Percentiles rank a stretch among this genome's conserved stretches.
These are phyloP conservation scores for Chaetomiaceae sp. DNA, from an alignment of 2,329 filamentous ascomycete genomes.

Conservation along the genomic window DNA sequence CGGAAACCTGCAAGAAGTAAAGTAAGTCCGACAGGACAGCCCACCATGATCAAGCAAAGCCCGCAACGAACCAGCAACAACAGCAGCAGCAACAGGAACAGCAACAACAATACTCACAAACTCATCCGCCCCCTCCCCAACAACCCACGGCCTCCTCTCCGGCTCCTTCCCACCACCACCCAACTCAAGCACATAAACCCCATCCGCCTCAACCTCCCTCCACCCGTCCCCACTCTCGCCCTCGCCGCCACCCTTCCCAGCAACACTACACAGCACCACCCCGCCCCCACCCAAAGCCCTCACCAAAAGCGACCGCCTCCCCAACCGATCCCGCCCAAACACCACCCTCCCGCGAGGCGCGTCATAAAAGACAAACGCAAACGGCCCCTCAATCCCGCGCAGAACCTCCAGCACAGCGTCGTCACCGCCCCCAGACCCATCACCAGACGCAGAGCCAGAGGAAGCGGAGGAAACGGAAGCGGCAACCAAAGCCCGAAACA, in stretches of 20 bases:
- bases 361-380: constrained; percentile 84
- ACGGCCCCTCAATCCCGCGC: constrained; percentile 69
- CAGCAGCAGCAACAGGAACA: constrained; percentile 16
- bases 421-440: constrained; percentile 15
- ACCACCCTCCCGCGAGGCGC: constrained; percentile 56
- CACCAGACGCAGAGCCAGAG: constrained; percentile 18
- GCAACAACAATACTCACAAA: constrained; percentile 39
- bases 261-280: constrained; percentile 67
- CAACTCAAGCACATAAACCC: constrained; percentile 67
- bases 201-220: constrained; percentile 79
- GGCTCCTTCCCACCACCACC: constrained; percentile 13
- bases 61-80: neutral
- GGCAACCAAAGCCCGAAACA: constrained; percentile 57
- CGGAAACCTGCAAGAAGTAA: constrained; percentile 42
- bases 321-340: constrained; percentile 83
- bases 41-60: constrained; percentile 11
- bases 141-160: constrained; percentile 33
- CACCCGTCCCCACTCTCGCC: constrained; percentile 51
- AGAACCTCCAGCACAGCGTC: constrained; percentile 47
- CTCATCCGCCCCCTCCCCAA: constrained; percentile 29
- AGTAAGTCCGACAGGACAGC: constrained; percentile 38
- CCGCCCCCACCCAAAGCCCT: constrained; percentile 35
- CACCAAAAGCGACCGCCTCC: constrained; percentile 73
- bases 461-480: constrained; percentile 29
- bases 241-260: constrained; percentile 44